Conservation (phyloP, 495 filamentous ascomycete genomes). For the Polyplosphaeria fusca region DNA sequence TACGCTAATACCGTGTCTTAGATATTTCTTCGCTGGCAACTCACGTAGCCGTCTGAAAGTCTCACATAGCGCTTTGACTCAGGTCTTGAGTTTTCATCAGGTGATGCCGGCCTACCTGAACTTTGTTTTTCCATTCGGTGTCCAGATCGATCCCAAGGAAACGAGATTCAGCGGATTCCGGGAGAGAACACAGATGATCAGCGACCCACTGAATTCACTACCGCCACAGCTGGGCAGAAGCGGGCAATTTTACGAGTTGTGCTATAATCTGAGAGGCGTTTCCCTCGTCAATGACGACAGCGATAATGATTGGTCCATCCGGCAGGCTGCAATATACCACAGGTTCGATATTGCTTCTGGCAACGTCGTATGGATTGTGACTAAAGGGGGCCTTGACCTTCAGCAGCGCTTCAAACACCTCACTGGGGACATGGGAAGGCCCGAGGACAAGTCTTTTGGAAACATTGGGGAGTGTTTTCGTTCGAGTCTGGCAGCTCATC, state of each 20-base stretch:
- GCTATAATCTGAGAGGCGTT: constrained; percentile 46
- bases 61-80: constrained; percentile 37
- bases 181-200: constrained; percentile 14
- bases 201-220: not conserved
- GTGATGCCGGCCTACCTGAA: constrained; percentile 48
- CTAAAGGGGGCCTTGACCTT: constrained; percentile 30
- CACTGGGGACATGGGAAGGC: constrained; percentile 35
- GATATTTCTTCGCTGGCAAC: not conserved
- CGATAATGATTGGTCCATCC: constrained; percentile 45
- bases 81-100: constrained; percentile 45
- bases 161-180: constrained; percentile 40
- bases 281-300: constrained; percentile 2
- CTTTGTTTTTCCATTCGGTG: constrained; percentile 46
- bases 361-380: constrained; percentile 27
- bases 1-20: too few relatives aligned
- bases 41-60: constrained; percentile 17
- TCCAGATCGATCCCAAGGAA: constrained; percentile 39
- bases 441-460: constrained; percentile 30
- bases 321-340: constrained; percentile 45
- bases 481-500: constrained; percentile 27
- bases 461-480: constrained; percentile 18
- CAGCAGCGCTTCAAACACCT: constrained; percentile 37
- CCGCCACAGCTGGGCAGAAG: constrained; percentile 39
- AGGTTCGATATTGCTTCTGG: constrained; percentile 46
- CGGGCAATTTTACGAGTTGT: constrained; percentile 44